A percentile compares a stretch with the other conserved stretches of the same genome.
These are phyloP conservation scores for Russula sp. DNA, from an alignment of 768 basidiomycete species.

Conservation along the genomic window DNA sequence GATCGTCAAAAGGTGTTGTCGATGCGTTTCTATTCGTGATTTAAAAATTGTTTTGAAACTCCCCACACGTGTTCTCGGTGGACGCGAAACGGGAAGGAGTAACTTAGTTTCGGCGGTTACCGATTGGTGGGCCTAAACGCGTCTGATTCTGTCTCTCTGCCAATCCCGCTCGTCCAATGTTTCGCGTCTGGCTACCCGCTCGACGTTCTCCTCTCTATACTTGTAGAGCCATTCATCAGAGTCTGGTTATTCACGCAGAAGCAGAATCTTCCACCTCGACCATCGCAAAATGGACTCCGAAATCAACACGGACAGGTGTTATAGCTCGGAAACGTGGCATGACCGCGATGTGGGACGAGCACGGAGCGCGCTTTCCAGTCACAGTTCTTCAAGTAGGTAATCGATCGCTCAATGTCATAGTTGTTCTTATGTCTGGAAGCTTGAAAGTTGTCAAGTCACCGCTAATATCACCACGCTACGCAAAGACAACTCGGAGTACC, in stretches of 20 bases:
- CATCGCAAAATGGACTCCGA: conserved; percentile 69
- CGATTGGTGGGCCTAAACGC: neutral
- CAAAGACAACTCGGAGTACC: conserved; percentile 65
- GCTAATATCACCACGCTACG: conserved; percentile 64
- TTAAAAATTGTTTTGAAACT: no score
- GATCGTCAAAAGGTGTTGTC: no score
- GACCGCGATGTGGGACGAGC: conserved; percentile 88
- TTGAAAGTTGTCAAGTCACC: conserved; percentile 88
- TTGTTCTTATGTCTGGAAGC: conserved; percentile 35
- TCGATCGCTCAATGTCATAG: neutral
- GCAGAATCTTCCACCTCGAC: conserved; percentile 28
- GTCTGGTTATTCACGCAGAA: conserved; percentile 32
- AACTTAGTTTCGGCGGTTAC: neutral
- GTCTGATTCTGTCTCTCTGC: neutral
- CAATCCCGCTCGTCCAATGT: conserved; percentile 7
- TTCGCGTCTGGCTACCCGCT: conserved; percentile 45
- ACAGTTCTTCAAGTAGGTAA: conserved; percentile 84
- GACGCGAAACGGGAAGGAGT: neutral
- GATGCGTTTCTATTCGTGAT: no score
- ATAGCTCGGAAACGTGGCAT: conserved; percentile 96
- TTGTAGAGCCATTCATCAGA: conserved; percentile 42
- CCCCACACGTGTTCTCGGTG: no score
- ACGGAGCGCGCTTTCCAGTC: conserved; percentile 82
- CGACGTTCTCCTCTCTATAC: conserved; percentile 34
- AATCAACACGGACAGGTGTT: conserved; percentile 83